A percentile compares a stretch with the other conserved stretches of the same genome.
Conservation (phyloP, 2,329 filamentous ascomycete genomes). For the Chrysoporthe cubensis region DNA sequence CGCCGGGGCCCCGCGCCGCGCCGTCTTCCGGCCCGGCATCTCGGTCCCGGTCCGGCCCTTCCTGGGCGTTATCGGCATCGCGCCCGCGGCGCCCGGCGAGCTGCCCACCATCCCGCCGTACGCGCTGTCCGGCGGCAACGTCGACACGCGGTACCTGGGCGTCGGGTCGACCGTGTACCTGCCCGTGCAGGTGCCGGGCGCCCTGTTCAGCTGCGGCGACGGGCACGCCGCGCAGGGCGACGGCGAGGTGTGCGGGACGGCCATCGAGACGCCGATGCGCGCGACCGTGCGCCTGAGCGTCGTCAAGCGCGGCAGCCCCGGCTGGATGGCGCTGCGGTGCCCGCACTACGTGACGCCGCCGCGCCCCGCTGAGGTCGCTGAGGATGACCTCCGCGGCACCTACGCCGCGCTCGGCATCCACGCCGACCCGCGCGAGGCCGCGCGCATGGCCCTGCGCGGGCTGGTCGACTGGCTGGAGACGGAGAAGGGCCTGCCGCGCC, state of each 20-base stretch:
- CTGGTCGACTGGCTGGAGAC: slow-evolving; percentile 53
- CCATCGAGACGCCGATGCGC: slow-evolving; percentile 57
- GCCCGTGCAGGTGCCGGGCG: slow-evolving; percentile 53
- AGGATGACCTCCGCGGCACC: slow-evolving; percentile 47
- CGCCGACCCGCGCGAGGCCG: slow-evolving; percentile 51
- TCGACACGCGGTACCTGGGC: slow-evolving; percentile 56
- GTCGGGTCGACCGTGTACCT: slow-evolving; percentile 52
- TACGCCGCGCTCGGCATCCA: slow-evolving; percentile 60
- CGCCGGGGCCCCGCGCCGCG: slow-evolving; percentile 32
- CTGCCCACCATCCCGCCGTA: slow-evolving; percentile 55
- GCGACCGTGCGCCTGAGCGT: slow-evolving; percentile 53
- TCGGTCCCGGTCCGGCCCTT: slow-evolving; percentile 55
- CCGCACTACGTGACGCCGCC: slow-evolving; percentile 51
- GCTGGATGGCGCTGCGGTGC: slow-evolving; percentile 39
- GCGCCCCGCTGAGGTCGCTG: slow-evolving; percentile 41
- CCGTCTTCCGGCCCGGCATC: slow-evolving; percentile 52
- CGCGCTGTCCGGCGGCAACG: slow-evolving; percentile 54
- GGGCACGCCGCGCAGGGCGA: slow-evolving; percentile 59
- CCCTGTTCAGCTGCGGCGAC: slow-evolving; percentile 58
- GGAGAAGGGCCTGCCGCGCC: slow-evolving; percentile 48
- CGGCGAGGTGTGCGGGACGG: slow-evolving; percentile 59
- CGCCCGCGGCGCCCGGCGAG: slow-evolving; percentile 48
- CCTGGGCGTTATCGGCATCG: slow-evolving; percentile 56
- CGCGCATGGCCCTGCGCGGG: slow-evolving; percentile 51
- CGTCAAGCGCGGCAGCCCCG: slow-evolving; percentile 45